A percentile compares a stretch with the other conserved stretches of the same genome.
Evolutionary conservation across 176 grass and related monocot species (phyloP).

Genomic region (Oryza meridionalis): DNA sequence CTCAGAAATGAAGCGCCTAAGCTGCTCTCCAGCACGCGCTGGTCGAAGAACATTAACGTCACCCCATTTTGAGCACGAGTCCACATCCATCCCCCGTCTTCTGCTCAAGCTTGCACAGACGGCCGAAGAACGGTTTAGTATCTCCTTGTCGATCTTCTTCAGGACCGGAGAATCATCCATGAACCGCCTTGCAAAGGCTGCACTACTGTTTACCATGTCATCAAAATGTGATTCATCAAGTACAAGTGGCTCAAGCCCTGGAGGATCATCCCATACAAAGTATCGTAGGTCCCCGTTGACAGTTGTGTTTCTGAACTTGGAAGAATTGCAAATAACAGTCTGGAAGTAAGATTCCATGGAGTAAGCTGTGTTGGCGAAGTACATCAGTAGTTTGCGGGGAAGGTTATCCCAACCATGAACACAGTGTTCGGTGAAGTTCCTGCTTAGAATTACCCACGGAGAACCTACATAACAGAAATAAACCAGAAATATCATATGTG

Average conservation of each 20-base stretch:
- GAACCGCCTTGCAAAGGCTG: constrained; percentile 77
- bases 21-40: constrained; percentile 38
- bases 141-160: constrained; percentile 56
- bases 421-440: constrained; percentile 67
- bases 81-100: background rate
- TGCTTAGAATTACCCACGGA: constrained; percentile 82
- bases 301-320: constrained; percentile 59
- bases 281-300: constrained; percentile 58
- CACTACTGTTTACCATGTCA: constrained; percentile 55
- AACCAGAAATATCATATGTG: background rate
- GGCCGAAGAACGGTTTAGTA: constrained; percentile 40
- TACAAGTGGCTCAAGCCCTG: constrained; percentile 61
- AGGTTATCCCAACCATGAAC: constrained; percentile 71
- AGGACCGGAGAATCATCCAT: constrained; percentile 51
- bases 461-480: constrained; percentile 55
- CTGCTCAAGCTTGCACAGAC: constrained; percentile 31
- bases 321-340: constrained; percentile 74
- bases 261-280: constrained; percentile 76
- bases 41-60: constrained; percentile 47
- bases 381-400: constrained; percentile 74
- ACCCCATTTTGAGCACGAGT: constrained; percentile 42
- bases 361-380: constrained; percentile 64
- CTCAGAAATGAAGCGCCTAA: constrained; percentile 46
- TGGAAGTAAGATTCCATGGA: constrained; percentile 88
- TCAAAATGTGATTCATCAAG: constrained; percentile 54